phyloP scores from a whole-genome alignment of 345 rosid genomes.

The Turritis glabra region DNA sequence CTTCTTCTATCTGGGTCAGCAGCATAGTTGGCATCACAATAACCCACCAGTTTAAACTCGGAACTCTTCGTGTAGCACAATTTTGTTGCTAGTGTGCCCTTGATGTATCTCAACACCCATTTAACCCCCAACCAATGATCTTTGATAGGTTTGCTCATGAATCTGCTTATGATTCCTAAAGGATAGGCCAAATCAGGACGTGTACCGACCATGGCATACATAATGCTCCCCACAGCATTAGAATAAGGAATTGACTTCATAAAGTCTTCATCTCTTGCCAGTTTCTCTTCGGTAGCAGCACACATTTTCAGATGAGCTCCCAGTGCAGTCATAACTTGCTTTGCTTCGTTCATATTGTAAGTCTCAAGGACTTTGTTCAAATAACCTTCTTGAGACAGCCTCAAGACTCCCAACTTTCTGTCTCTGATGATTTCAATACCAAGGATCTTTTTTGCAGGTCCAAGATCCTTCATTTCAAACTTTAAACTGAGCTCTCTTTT shows the following conservation, averaged over 20 bases:
- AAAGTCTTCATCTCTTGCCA: no score
- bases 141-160: background rate
- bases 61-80: no score
- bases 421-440: background rate
- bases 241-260: no score
- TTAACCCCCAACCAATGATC: background rate
- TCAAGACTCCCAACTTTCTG: accelerated
- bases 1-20: no score
- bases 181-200: background rate
- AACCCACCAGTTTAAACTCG: background rate
- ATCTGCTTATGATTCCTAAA: no score
- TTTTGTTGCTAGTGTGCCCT: background rate
- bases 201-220: background rate
- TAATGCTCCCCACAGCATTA: no score
- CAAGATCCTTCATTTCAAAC: background rate
- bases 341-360: background rate
- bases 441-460: background rate
- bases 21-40: background rate
- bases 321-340: background rate
- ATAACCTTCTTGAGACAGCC: no score
- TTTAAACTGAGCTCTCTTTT: background rate
- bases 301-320: no score
- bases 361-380: background rate
- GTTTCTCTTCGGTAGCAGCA: no score
- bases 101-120: background rate